phyloP scores from a whole-genome alignment of 768 basidiomycete genomes.

The Tulasnella sp. region DNA sequence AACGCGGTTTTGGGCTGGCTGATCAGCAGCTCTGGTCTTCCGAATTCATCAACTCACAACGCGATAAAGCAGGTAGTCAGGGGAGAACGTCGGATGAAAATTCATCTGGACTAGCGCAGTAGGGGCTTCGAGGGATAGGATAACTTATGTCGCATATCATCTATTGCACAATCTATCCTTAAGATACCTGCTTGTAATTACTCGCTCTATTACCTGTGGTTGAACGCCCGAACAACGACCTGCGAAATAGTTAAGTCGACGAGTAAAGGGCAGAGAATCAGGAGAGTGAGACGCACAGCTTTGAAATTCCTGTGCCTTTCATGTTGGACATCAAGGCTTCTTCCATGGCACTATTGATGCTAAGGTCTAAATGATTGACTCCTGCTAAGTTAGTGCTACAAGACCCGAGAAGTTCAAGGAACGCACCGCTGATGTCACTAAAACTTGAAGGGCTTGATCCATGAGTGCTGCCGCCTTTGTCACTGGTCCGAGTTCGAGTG shows the following conservation, averaged over 20 bases:
- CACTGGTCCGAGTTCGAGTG: conserved; percentile 41
- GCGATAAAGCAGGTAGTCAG: background rate
- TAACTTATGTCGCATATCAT: conserved; percentile 5
- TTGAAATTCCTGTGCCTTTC: conserved; percentile 55
- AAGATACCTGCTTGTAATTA: background rate
- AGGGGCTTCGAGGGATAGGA: background rate
- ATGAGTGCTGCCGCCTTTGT: conserved; percentile 58
- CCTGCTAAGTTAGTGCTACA: background rate
- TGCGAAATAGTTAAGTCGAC: background rate
- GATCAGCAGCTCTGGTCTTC: conserved; percentile 16
- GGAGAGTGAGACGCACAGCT: conserved; percentile 52
- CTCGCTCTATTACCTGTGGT: conserved; percentile 11
- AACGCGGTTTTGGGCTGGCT: background rate
- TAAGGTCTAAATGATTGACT: conserved; percentile 50
- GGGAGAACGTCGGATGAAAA: background rate
- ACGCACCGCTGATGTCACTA: conserved; percentile 75
- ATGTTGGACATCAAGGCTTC: conserved; percentile 77
- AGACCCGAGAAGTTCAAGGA: background rate
- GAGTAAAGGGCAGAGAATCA: background rate
- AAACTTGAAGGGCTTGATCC: conserved; percentile 78
- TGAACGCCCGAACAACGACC: background rate
- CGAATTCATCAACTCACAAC: conserved; percentile 7
- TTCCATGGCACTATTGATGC: conserved; percentile 75
- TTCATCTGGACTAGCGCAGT: background rate
- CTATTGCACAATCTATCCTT: conserved; percentile 8